phyloP scores from a whole-genome alignment of 1,284 basidiomycete species.

The Ustilago shanxiensis region DNA sequence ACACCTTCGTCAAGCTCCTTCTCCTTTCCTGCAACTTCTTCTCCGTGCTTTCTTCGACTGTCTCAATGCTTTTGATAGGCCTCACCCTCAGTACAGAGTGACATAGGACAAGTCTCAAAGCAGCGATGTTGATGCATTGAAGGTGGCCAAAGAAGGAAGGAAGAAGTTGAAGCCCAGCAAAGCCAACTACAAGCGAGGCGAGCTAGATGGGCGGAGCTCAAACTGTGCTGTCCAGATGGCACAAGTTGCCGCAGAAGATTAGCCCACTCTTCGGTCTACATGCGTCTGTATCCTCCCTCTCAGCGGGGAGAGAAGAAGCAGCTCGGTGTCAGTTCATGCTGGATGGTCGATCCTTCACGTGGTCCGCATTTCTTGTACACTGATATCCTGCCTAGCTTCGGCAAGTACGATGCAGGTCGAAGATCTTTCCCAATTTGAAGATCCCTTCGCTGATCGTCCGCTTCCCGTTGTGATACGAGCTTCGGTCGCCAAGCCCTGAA shows the following conservation, averaged over 20 bases:
- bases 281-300: neutral
- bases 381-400: conserved; percentile 6
- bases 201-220: conserved; percentile 17
- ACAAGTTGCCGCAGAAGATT: neutral
- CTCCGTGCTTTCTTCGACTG: neutral
- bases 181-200: too few species aligned
- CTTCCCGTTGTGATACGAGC: neutral
- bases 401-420: conserved; percentile 21
- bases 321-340: conserved; percentile 12
- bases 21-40: neutral
- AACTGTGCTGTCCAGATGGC: neutral
- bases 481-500: neutral
- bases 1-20: neutral
- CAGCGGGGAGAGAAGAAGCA: neutral
- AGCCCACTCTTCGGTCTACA: conserved; percentile 1
- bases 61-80: neutral
- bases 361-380: conserved; percentile 1
- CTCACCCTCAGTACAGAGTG: too few species aligned
- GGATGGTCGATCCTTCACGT: conserved; percentile 18
- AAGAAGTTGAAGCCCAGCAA: neutral
- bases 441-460: neutral
- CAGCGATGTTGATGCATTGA: neutral
- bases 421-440: conserved; percentile 17
- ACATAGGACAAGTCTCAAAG: too few species aligned
- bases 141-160: neutral